Evolutionary conservation across 1,284 basidiomycete species (phyloP).

Genomic region (Boletus mariae): DNA sequence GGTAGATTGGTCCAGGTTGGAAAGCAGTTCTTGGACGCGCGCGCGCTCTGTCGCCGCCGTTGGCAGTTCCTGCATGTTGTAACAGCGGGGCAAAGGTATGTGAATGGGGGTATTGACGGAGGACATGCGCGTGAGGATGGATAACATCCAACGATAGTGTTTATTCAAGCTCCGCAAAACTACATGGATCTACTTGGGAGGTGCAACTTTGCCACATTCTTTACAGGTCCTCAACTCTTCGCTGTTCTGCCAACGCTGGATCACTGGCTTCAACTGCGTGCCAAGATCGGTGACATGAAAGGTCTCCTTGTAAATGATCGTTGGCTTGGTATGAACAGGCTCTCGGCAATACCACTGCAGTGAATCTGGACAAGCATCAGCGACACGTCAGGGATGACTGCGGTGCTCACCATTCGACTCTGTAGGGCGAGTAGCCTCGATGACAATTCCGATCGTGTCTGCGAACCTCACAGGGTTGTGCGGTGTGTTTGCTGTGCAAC

Average conservation of each 20-base stretch:
- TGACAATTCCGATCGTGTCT: slow-evolving; percentile 91
- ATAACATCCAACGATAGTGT: background rate
- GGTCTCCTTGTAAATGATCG: slow-evolving; percentile 80
- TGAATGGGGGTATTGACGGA: background rate
- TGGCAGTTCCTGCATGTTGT: slow-evolving; percentile 42
- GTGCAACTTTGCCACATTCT: slow-evolving; percentile 66
- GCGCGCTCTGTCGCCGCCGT: slow-evolving; percentile 36
- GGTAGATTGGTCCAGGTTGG: slow-evolving; percentile 1
- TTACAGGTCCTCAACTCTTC: slow-evolving; percentile 65
- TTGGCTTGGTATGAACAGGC: slow-evolving; percentile 62
- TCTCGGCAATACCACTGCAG: slow-evolving; percentile 93
- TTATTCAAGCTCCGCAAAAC: slow-evolving; percentile 18
- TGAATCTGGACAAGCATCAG: slow-evolving; percentile 56
- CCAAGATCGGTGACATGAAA: slow-evolving; percentile 93
- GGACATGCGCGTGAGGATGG: background rate
- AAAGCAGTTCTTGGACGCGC: slow-evolving; percentile 15
- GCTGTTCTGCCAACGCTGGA: slow-evolving; percentile 71
- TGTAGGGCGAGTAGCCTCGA: slow-evolving; percentile 84
- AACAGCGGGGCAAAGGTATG: slow-evolving; percentile 36
- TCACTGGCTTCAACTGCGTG: slow-evolving; percentile 90
- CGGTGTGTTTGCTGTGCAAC: slow-evolving; percentile 76
- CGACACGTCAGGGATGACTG: background rate
- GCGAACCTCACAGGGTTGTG: slow-evolving; percentile 92
- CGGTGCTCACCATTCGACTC: slow-evolving; percentile 48
- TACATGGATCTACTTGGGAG: slow-evolving; percentile 45